Evolutionary conservation across 306 rosid species (phyloP).

Genomic region (Cucumis hystrix): DNA sequence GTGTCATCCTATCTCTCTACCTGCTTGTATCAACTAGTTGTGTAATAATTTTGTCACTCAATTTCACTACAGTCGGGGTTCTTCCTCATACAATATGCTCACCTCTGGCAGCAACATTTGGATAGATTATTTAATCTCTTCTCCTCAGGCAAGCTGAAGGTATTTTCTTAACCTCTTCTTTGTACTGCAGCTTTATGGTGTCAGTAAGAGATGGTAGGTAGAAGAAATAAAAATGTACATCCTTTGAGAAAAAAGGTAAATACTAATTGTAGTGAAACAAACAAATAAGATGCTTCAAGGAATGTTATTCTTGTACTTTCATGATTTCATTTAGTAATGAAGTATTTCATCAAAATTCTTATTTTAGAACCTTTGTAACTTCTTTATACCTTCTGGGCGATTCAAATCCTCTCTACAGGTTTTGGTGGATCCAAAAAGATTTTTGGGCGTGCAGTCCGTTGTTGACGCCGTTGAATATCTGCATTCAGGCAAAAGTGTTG

Average conservation of each 20-base stretch:
- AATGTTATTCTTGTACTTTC: neutral
- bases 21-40: neutral
- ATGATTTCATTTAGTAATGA: neutral
- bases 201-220: neutral
- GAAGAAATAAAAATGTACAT: neutral
- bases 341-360: neutral
- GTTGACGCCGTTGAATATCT: constrained; percentile 90
- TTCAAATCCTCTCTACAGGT: constrained; percentile 26
- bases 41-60: neutral
- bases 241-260: neutral
- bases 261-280: neutral
- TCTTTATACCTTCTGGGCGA: neutral
- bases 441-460: constrained; percentile 58
- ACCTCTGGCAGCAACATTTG: constrained; percentile 79
- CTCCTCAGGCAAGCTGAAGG: constrained; percentile 74
- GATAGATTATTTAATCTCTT: constrained; percentile 48
- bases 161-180: constrained; percentile 7
- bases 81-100: constrained; percentile 78
- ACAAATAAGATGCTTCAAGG: neutral
- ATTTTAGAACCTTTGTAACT: neutral
- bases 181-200: neutral
- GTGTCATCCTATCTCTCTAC: neutral
- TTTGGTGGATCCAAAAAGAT: constrained; percentile 62
- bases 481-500: constrained; percentile 91
- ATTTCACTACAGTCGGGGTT: constrained; percentile 51